Conservation (phyloP, 306 rosid species). For the Cicer cuneatum region DNA sequence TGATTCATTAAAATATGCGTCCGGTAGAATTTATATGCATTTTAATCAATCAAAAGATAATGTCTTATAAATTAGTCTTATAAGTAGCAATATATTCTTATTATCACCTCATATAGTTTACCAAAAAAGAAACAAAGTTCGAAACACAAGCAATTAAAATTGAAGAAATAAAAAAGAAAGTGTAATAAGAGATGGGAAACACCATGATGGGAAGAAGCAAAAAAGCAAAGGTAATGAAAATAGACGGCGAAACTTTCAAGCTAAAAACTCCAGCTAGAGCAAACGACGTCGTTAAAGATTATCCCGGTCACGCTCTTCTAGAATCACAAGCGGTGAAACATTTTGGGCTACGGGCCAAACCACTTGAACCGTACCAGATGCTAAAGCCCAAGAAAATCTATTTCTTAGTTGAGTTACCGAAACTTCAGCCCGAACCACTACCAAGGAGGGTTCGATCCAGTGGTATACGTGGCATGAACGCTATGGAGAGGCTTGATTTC, state of each 20-base stretch:
- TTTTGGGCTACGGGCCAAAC: constrained; percentile 73
- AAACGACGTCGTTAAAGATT: constrained; percentile 60
- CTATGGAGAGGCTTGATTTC: constrained; percentile 79
- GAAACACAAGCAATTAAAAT: not conserved
- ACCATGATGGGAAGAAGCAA: constrained; percentile 58
- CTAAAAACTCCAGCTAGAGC: constrained; percentile 63
- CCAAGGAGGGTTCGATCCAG: constrained; percentile 62
- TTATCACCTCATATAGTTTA: not conserved
- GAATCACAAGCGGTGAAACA: constrained; percentile 67
- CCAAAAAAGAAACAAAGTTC: not conserved
- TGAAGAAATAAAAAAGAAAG: not conserved
- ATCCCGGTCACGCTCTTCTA: constrained; percentile 66
- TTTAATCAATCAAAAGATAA: no score
- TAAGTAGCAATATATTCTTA: not conserved
- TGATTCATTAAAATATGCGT: no score
- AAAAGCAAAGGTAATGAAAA: constrained; percentile 79
- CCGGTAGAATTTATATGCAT: no score
- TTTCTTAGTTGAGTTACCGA: constrained; percentile 67
- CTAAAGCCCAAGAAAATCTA: constrained; percentile 67
- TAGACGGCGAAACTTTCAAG: constrained; percentile 76
- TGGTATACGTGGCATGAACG: constrained; percentile 61
- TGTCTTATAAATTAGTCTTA: no score
- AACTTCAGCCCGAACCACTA: constrained; percentile 18
- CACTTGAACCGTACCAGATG: constrained; percentile 62
- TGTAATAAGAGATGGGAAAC: constrained; percentile 68